Conservation (phyloP, 2,329 filamentous ascomycete species). For the Boeremia lycopersici region DNA sequence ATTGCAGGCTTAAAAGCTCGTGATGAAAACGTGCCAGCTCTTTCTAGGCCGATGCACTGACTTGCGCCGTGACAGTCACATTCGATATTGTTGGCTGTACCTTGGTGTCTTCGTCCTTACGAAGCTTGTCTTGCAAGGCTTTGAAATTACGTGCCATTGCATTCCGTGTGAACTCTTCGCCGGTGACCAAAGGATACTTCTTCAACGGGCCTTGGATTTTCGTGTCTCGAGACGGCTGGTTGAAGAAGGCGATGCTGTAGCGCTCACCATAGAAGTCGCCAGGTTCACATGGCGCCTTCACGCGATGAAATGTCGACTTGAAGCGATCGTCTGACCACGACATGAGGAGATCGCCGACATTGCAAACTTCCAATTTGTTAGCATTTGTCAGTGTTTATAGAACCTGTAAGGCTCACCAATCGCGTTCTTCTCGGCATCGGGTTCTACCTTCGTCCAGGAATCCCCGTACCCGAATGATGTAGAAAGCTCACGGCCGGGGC, state of each 20-base stretch:
- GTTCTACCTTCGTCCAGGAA: conserved; percentile 67
- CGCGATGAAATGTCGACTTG: conserved; percentile 69
- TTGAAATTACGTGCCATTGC: conserved; percentile 64
- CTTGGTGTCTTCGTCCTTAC: conserved; percentile 25
- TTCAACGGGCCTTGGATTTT: conserved; percentile 65
- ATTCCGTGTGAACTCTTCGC: conserved; percentile 63
- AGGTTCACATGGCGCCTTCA: conserved; percentile 64
- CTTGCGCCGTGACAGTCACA: background rate
- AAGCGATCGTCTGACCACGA: conserved; percentile 70
- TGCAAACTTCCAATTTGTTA: conserved; percentile 56
- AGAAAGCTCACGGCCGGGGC: conserved; percentile 65
- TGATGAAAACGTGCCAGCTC: no score
- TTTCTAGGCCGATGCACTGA: background rate
- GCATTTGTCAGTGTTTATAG: background rate
- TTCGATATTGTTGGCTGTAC: background rate
- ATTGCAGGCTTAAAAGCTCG: no score
- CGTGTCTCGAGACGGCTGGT: conserved; percentile 65
- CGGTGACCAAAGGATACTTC: conserved; percentile 67
- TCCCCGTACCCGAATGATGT: conserved; percentile 66
- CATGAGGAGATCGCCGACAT: conserved; percentile 71
- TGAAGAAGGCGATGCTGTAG: conserved; percentile 71
- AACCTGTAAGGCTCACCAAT: conserved; percentile 14
- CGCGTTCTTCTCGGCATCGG: conserved; percentile 30
- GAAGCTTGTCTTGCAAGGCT: conserved; percentile 57
- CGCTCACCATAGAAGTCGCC: conserved; percentile 63